Percentiles rank a stretch among this genome's conserved stretches.
phyloP scores from a whole-genome alignment of 352 stramenopile genomes.

The Pythium phragmiticola region DNA sequence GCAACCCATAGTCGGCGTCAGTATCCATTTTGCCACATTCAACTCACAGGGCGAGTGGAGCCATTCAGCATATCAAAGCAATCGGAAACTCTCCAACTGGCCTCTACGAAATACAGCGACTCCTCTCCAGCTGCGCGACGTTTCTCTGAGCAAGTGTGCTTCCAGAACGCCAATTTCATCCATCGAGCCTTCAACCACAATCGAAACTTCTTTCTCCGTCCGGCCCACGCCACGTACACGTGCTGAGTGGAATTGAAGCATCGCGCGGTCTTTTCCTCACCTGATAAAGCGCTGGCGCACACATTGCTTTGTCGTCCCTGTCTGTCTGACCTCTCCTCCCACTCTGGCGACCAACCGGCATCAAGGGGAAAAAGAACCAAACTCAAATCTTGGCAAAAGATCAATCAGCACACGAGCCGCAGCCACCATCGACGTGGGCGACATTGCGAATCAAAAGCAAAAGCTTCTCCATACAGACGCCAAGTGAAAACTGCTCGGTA shows the following conservation, averaged over 20 bases:
- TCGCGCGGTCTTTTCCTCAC: conserved; percentile 7
- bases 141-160: conserved; percentile 9
- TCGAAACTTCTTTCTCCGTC: neutral
- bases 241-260: conserved; percentile 8
- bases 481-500: no score
- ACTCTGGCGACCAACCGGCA: conserved; percentile 12
- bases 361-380: conserved; percentile 14
- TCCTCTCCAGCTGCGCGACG: conserved; percentile 8
- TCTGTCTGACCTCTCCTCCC: conserved; percentile 8
- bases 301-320: conserved; percentile 6
- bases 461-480: neutral
- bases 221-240: no score
- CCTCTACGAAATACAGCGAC: conserved; percentile 8
- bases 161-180: conserved; percentile 1
- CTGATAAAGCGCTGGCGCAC: neutral
- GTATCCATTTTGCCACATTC: conserved; percentile 28
- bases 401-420: neutral
- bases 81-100: conserved; percentile 1
- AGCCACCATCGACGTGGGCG: neutral
- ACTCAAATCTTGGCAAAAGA: neutral
- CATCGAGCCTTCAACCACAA: neutral
- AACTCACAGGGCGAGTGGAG: conserved; percentile 14
- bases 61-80: conserved; percentile 11
- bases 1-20: conserved; percentile 6
- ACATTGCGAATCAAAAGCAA: neutral